Base-by-base conservation (phyloP, 257 asterid species). In the Plantago ovata region DNA sequence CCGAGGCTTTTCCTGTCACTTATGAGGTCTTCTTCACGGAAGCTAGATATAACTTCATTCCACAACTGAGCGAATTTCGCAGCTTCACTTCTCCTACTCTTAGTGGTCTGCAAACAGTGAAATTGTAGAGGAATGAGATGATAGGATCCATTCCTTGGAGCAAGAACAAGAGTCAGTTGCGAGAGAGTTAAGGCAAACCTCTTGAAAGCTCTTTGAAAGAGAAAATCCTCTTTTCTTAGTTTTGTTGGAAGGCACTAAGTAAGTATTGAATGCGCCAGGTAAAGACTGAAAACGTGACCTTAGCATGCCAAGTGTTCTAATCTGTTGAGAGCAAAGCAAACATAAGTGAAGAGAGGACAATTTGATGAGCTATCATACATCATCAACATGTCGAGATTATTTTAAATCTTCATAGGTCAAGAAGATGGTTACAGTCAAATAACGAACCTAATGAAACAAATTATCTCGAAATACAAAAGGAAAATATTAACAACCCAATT, bases 1-100 rank as follows among this genome's bases (percentile, higher is more conserved):
- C 39, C 39, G 41, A 38, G 65, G 69, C 72, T 69, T 75, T 83
- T 56, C 98, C 96, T 92, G 70, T 92, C 97, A 58, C 91, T 88
- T 74, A 92, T 82, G 69, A 92, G 83, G 75, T 92, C 98, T 79
- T 92, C 98, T 73, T 92, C 98, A 22, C 98, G 88, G 72, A 92
- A 81, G 70, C 87, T 75, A 63, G 72, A 58, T 42, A 81, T 70
- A 33, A 78, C 68, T 73, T 82, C 85, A 56, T 73, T 73, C 84
- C 95, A 88, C 69, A 85, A 64, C 77, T 88, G 95, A 65, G 93
- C 84, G 68, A 88, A 88, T 67, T 84, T 82, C 49, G 95, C 96
- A 66, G 96, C 95, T 72, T 88, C 93, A 71, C 65, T 77, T 87
- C 81, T 85, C 86, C 78, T 86, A 72, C 81, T 84, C 57, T 93